Conservation (phyloP, 2,329 filamentous ascomycete genomes). For the Xylaria sp. region DNA sequence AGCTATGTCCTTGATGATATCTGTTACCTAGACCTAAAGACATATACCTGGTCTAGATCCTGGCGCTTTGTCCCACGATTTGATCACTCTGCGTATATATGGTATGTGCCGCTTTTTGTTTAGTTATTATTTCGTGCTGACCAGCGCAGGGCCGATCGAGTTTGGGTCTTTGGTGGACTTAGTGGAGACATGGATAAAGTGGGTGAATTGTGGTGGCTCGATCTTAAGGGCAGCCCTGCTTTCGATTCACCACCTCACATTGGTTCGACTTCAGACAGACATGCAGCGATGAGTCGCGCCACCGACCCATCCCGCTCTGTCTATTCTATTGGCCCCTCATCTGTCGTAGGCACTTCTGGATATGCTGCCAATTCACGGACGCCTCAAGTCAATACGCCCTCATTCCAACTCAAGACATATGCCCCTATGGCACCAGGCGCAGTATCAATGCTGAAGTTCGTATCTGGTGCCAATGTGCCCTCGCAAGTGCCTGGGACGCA, state of each 20-base stretch:
- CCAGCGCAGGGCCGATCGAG: slow-evolving; percentile 70
- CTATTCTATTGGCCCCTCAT: slow-evolving; percentile 61
- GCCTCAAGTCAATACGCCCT: slow-evolving; percentile 73
- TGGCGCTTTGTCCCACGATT: slow-evolving; percentile 97
- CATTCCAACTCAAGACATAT: slow-evolving; percentile 75
- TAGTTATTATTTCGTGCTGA: slow-evolving; percentile 35
- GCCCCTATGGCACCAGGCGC: slow-evolving; percentile 87
- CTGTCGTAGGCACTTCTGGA: slow-evolving; percentile 67
- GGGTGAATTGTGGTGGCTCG: slow-evolving; percentile 96
- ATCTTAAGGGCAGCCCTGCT: slow-evolving; percentile 88
- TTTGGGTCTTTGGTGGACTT: slow-evolving; percentile 97
- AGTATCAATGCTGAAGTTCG: slow-evolving; percentile 89
- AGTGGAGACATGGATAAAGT: slow-evolving; percentile 97
- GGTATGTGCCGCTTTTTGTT: slow-evolving; percentile 55
- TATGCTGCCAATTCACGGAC: slow-evolving; percentile 76
- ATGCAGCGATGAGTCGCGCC: slow-evolving; percentile 54
- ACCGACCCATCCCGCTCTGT: slow-evolving; percentile 62
- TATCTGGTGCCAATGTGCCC: slow-evolving; percentile 85
- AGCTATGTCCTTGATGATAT: slow-evolving; percentile 95
- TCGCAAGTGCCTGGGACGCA: slow-evolving; percentile 91
- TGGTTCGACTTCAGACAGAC: slow-evolving; percentile 60
- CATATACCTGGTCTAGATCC: slow-evolving; percentile 94
- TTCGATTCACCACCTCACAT: slow-evolving; percentile 76
- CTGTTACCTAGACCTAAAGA: slow-evolving; percentile 95
- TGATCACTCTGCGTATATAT: slow-evolving; percentile 94